Evolutionary conservation across 768 basidiomycete genomes (phyloP).

Genomic region (Podaxis sp.): DNA sequence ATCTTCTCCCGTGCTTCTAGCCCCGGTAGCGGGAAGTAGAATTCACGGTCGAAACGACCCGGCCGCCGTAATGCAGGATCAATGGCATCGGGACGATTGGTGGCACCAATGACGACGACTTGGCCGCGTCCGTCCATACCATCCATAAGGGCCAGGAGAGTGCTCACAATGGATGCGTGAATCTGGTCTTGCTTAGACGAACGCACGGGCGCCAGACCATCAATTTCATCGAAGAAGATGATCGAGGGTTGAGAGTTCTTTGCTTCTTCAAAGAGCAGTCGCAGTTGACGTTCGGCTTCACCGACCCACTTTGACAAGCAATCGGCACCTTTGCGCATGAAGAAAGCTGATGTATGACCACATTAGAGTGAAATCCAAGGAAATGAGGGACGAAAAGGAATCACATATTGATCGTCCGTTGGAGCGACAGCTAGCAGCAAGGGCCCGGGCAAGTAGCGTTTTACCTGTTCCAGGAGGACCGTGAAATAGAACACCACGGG

Average conservation of each 20-base stretch:
- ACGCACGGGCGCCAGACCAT: conserved; percentile 95
- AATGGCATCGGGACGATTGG: conserved; percentile 96
- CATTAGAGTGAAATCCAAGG: background rate
- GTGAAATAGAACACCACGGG: conserved; percentile 94
- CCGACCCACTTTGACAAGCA: conserved; percentile 99
- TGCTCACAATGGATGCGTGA: conserved; percentile 96
- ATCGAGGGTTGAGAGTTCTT: conserved; percentile 85
- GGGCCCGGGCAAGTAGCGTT: conserved; percentile 88
- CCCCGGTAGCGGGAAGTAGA: conserved; percentile 92
- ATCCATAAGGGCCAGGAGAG: conserved; percentile 95
- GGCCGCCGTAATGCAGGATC: conserved; percentile 93
- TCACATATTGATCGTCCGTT: conserved; percentile 84
- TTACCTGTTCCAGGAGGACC: conserved; percentile 99
- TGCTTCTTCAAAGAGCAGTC: conserved; percentile 95
- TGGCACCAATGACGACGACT: conserved; percentile 96
- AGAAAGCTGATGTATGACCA: conserved; percentile 67
- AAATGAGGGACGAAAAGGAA: conserved; percentile 11
- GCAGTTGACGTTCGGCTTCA: conserved; percentile 94
- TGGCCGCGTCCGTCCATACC: conserved; percentile 99
- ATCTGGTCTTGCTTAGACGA: conserved; percentile 99
- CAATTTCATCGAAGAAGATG: conserved; percentile 99
- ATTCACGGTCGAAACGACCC: conserved; percentile 95
- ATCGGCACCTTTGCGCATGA: conserved; percentile 99
- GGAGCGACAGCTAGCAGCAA: conserved; percentile 88
- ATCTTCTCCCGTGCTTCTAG: conserved; percentile 85